A percentile compares a stretch with the other conserved stretches of the same genome.
These are phyloP conservation scores for Cryptosporidium andersoni DNA, from an alignment of 169 alveolate species.

Conservation along the genomic window DNA sequence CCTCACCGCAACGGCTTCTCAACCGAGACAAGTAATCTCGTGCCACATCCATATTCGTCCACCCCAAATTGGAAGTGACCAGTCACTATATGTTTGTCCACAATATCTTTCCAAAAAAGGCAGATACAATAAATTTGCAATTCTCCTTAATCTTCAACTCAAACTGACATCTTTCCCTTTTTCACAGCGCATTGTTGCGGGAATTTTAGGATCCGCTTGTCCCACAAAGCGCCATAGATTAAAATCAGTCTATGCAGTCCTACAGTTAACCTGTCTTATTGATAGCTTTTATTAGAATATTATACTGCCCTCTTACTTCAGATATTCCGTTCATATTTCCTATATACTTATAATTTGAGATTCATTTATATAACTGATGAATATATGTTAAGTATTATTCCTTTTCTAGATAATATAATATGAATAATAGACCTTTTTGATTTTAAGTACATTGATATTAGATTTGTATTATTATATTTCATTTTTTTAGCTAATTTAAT, in stretches of 20 bases:
- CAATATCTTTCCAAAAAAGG: constrained; percentile 8
- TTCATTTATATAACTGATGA: too few species aligned
- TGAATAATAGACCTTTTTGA: too few species aligned
- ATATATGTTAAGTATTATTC: too few species aligned
- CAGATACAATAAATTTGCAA: background rate
- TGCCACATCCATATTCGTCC: constrained; percentile 65
- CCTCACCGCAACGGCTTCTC: constrained; percentile 63
- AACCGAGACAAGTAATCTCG: constrained; percentile 67
- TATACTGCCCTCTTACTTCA: too few species aligned
- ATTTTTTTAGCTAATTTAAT: too few species aligned
- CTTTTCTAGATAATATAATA: too few species aligned
- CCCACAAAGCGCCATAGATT: constrained; percentile 71
- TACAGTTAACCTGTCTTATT: constrained; percentile 61
- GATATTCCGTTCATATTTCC: too few species aligned
- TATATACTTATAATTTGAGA: too few species aligned
- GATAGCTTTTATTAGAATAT: background rate
- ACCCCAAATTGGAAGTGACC: constrained; percentile 15
- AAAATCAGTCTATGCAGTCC: constrained; percentile 68
- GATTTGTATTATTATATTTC: too few species aligned
- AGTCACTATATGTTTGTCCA: background rate
- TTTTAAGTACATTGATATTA: too few species aligned
- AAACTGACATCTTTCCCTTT: constrained; percentile 63
- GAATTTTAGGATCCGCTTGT: constrained; percentile 72
- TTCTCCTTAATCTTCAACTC: constrained; percentile 61
- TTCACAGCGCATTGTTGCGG: constrained; percentile 68